These are phyloP conservation scores for Chimonanthus salicifolius DNA, from an alignment of 164 flowering plant species.

Conservation along the genomic window DNA sequence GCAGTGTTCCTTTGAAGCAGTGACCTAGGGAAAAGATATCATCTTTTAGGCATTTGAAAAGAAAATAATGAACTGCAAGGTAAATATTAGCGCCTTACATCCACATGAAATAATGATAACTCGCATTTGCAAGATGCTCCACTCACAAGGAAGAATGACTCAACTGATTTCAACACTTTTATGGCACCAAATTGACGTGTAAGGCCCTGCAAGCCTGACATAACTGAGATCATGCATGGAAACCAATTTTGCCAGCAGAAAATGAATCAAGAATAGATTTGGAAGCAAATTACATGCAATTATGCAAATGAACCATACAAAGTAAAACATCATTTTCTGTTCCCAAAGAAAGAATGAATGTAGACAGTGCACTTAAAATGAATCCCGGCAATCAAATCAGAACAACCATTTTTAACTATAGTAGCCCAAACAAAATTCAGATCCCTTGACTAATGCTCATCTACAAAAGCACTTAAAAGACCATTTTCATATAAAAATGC, in stretches of 20 bases:
- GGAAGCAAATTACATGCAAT: background rate
- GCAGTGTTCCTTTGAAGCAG: conserved; percentile 47
- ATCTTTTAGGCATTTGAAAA: background rate
- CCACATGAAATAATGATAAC: conserved; percentile 44
- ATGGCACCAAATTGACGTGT: conserved; percentile 62
- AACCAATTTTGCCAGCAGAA: background rate
- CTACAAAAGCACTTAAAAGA: background rate
- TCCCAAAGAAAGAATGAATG: background rate
- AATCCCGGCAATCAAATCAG: background rate
- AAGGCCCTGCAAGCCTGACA: conserved; percentile 52
- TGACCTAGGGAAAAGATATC: conserved; percentile 32
- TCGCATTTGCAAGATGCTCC: conserved; percentile 72
- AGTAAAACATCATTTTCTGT: background rate
- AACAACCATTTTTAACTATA: background rate
- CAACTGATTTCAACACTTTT: conserved; percentile 62
- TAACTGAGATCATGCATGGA: background rate
- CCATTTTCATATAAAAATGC: background rate
- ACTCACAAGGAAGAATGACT: conserved; percentile 39
- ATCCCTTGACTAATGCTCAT: background rate
- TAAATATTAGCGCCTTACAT: conserved; percentile 41
- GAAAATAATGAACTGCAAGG: background rate
- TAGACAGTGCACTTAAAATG: background rate
- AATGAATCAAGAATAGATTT: background rate
- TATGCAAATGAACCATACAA: background rate
- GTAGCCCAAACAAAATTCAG: background rate